Percentiles rank a stretch among this genome's conserved stretches.
Conservation (phyloP, 768 basidiomycete genomes). For the Tulasnella sp. region DNA sequence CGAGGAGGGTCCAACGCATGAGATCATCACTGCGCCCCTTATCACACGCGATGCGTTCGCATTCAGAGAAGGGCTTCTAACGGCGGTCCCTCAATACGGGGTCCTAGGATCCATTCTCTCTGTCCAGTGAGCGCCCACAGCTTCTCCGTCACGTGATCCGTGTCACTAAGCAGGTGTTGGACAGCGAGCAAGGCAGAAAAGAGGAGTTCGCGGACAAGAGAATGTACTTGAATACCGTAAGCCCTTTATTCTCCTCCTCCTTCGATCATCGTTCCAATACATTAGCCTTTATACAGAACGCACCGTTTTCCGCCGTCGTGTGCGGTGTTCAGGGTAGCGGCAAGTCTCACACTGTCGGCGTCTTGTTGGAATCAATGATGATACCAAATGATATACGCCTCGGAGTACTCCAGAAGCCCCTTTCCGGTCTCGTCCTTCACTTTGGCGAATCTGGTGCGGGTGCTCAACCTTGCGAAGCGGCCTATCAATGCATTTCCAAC, state of each 20-base stretch:
- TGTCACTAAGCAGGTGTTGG: neutral
- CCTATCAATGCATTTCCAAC: slow-evolving; percentile 51
- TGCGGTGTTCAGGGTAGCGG: slow-evolving; percentile 28
- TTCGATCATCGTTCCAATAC: neutral
- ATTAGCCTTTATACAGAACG: slow-evolving; percentile 4
- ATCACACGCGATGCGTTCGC: slow-evolving; percentile 25
- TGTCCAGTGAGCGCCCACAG: slow-evolving; percentile 44
- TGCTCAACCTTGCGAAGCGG: slow-evolving; percentile 61
- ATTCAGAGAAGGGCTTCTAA: neutral
- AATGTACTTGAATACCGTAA: slow-evolving; percentile 65
- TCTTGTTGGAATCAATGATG: slow-evolving; percentile 21
- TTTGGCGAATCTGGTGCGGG: slow-evolving; percentile 62
- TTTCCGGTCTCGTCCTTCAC: slow-evolving; percentile 63
- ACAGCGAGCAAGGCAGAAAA: slow-evolving; percentile 41
- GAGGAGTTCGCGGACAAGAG: slow-evolving; percentile 48
- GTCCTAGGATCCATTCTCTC: slow-evolving; percentile 52
- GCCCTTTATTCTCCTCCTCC: slow-evolving; percentile 6
- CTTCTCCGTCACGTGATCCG: neutral
- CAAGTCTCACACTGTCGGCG: slow-evolving; percentile 28
- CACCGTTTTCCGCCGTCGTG: slow-evolving; percentile 28
- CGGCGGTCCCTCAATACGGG: slow-evolving; percentile 51
- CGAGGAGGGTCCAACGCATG: slow-evolving; percentile 5
- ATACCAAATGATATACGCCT: slow-evolving; percentile 19
- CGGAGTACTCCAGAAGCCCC: slow-evolving; percentile 16
- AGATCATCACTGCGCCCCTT: slow-evolving; percentile 18